Percentiles rank a stretch among this genome's conserved stretches.
Evolutionary conservation across 1,284 basidiomycete species (phyloP).

Genomic region (Leccinum solheimii): DNA sequence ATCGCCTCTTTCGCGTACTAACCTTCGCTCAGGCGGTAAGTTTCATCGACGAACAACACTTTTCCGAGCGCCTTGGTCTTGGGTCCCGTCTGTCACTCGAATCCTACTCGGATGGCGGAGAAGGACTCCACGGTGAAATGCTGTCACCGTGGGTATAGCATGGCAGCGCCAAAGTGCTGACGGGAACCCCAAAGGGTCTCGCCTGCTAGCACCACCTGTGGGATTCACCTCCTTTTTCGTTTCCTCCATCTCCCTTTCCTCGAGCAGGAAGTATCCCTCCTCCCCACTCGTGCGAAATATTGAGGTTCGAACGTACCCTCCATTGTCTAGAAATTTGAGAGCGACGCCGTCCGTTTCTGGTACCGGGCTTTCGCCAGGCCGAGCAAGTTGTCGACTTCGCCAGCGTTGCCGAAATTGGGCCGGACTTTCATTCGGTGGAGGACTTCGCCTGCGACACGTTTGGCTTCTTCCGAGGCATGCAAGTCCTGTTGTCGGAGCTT

Average conservation of each 20-base stretch:
- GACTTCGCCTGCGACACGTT: neutral
- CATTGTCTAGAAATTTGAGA: neutral
- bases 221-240: too few relatives aligned
- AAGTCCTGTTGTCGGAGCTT: neutral
- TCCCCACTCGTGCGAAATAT: neutral
- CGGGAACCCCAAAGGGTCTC: too few relatives aligned
- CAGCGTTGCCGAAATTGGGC: neutral
- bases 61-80: constrained; percentile 54
- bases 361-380: neutral
- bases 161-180: too few relatives aligned
- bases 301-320: neutral
- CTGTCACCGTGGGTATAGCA: too few relatives aligned
- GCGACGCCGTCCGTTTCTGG: neutral
- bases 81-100: constrained; percentile 53
- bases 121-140: too few relatives aligned
- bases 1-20: constrained; percentile 54
- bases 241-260: too few relatives aligned
- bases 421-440: neutral
- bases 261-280: too few relatives aligned
- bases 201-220: too few relatives aligned
- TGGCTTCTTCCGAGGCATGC: neutral
- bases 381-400: neutral
- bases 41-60: neutral
- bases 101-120: too few relatives aligned
- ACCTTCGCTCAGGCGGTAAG: neutral